Conservation (phyloP, 371 early-diverging fungal species). For the Apophysomyces variabilis region DNA sequence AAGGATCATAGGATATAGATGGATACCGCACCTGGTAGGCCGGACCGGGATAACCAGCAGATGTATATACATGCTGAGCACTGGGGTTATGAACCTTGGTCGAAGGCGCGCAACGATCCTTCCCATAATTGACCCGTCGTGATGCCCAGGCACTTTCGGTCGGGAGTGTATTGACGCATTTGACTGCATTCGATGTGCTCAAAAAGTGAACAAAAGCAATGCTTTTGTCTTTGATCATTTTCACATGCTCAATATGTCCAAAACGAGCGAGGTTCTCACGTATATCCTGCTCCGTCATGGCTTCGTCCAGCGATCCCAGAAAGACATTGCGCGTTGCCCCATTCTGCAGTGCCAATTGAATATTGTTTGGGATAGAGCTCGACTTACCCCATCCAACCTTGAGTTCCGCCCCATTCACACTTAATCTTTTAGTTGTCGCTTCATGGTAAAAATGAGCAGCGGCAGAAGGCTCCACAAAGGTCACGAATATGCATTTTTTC, state of each 20-base stretch:
- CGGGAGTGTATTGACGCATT: conserved; percentile 66
- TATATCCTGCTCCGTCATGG: conserved; percentile 56
- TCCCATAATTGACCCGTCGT: conserved; percentile 74
- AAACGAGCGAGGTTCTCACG: conserved; percentile 62
- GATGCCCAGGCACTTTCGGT: conserved; percentile 57
- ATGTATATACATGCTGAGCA: conserved; percentile 3
- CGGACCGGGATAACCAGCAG: conserved; percentile 1
- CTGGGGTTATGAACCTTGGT: not conserved
- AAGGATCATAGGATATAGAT: conserved; percentile 34
- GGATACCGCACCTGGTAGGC: conserved; percentile 30
- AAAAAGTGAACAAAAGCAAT: conserved; percentile 87
- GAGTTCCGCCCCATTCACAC: conserved; percentile 58
- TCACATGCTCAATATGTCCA: conserved; percentile 77
- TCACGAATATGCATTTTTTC: conserved; percentile 80
- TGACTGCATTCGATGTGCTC: conserved; percentile 69
- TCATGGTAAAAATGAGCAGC: conserved; percentile 67
- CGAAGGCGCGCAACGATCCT: conserved; percentile 73
- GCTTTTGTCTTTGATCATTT: conserved; percentile 69
- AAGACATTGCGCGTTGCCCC: conserved; percentile 83
- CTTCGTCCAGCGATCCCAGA: conserved; percentile 69
- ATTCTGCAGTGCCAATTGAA: conserved; percentile 61
- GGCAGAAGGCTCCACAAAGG: conserved; percentile 72
- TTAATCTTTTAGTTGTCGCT: conserved; percentile 42
- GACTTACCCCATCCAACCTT: conserved; percentile 84
- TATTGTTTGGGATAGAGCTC: conserved; percentile 50